phyloP scores from a whole-genome alignment of 805 yeast species.

The Candida koratica region DNA sequence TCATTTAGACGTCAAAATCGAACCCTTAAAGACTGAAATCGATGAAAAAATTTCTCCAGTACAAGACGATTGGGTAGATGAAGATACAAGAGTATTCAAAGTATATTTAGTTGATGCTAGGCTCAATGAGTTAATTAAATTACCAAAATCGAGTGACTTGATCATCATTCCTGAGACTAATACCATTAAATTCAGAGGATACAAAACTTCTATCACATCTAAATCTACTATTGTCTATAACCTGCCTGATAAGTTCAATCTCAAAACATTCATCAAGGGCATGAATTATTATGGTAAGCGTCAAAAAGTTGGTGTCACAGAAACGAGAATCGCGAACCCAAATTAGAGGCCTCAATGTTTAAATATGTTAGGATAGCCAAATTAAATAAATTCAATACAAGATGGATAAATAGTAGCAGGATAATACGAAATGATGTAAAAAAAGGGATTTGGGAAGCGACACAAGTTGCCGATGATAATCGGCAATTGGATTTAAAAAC shows the following conservation, averaged over 20 bases:
- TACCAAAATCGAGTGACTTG: slow-evolving; percentile 8
- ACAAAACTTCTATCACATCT: neutral
- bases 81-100: slow-evolving; percentile 3
- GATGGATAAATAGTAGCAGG: slow-evolving; percentile 5
- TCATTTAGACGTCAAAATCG: slow-evolving; percentile 1
- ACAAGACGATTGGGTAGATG: slow-evolving; percentile 9
- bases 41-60: too few relatives aligned
- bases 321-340: slow-evolving; percentile 2
- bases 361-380: slow-evolving; percentile 6
- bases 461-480: too few relatives aligned
- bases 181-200: slow-evolving; percentile 2
- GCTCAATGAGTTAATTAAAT: neutral
- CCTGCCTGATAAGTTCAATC: slow-evolving; percentile 3
- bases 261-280: slow-evolving; percentile 10
- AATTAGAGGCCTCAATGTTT: slow-evolving; percentile 6
- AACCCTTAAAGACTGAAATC: neutral
- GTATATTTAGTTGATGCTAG: slow-evolving; percentile 8
- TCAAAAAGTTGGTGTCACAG: neutral
- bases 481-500: too few relatives aligned
- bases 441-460: too few relatives aligned
- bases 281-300: slow-evolving; percentile 4
- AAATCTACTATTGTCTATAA: slow-evolving; percentile 3
- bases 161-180: slow-evolving; percentile 5
- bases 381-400: slow-evolving; percentile 6
- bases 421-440: slow-evolving; percentile 8